These are phyloP conservation scores for Coffea canephora DNA, from an alignment of 257 asterid genomes.

Conservation along the genomic window DNA sequence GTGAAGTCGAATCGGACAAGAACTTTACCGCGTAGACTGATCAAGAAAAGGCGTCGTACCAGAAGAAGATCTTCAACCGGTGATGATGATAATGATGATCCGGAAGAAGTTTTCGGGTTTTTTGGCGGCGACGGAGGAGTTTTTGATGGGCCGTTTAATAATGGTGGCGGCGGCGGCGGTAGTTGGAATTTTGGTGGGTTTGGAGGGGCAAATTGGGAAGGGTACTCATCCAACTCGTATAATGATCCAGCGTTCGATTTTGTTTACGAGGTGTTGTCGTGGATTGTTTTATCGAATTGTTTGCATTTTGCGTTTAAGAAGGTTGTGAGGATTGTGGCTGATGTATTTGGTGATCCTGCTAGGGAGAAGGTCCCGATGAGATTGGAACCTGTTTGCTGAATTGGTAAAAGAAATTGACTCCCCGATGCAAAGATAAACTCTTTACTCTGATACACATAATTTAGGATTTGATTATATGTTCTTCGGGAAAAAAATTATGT, in stretches of 20 bases:
- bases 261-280: slow-evolving; percentile 74
- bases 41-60: slow-evolving; percentile 50
- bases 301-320: slow-evolving; percentile 76
- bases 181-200: slow-evolving; percentile 67
- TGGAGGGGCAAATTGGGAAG: slow-evolving; percentile 74
- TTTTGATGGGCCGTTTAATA: slow-evolving; percentile 41
- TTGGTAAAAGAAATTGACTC: slow-evolving; percentile 19
- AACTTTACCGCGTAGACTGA: slow-evolving; percentile 48
- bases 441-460: neutral
- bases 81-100: slow-evolving; percentile 36
- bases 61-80: slow-evolving; percentile 38
- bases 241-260: slow-evolving; percentile 92
- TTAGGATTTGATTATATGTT: slow-evolving; percentile 6
- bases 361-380: slow-evolving; percentile 56
- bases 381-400: slow-evolving; percentile 52
- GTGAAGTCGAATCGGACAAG: slow-evolving; percentile 25
- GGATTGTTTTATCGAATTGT: slow-evolving; percentile 83
- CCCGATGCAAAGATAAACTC: neutral
- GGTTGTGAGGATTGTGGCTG: slow-evolving; percentile 54
- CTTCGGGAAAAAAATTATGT: slow-evolving; percentile 25
- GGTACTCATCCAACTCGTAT: slow-evolving; percentile 38
- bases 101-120: slow-evolving; percentile 24
- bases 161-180: slow-evolving; percentile 48
- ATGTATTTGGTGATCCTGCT: slow-evolving; percentile 46
- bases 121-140: slow-evolving; percentile 48